These are phyloP conservation scores for Jaapia argillacea DNA, from an alignment of 768 basidiomycete species.

Conservation along the genomic window DNA sequence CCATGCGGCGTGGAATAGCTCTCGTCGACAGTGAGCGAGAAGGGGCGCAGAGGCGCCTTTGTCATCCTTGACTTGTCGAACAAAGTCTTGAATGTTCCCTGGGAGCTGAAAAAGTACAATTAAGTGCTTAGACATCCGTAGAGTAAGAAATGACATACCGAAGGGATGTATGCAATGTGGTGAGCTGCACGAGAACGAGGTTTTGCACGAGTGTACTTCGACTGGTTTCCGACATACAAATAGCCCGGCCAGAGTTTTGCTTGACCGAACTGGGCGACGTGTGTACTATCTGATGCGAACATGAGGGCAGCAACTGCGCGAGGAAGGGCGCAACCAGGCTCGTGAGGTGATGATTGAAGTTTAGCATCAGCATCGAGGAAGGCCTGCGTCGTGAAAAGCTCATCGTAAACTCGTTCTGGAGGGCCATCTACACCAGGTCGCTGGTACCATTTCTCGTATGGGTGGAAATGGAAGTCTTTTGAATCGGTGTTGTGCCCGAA, in stretches of 20 bases:
- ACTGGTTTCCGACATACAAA: conserved; percentile 10
- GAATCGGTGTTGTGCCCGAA: neutral
- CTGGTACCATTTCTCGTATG: neutral
- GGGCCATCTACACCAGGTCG: neutral
- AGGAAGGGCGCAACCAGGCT: neutral
- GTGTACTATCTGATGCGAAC: conserved; percentile 18
- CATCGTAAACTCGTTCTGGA: neutral
- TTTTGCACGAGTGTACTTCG: conserved; percentile 11
- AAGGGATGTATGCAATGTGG: conserved; percentile 15
- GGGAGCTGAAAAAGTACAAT: conserved; percentile 6
- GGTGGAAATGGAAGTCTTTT: neutral
- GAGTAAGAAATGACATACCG: conserved; percentile 4
- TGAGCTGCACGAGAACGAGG: conserved; percentile 5
- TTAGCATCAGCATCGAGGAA: neutral
- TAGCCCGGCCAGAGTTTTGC: conserved; percentile 16
- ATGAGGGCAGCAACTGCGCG: conserved; percentile 8
- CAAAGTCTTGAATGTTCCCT: conserved; percentile 5
- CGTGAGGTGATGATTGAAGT: neutral
- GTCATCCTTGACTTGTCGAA: neutral
- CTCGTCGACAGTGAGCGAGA: conserved; percentile 12
- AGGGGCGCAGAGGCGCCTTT: neutral
- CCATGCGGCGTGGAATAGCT: conserved; percentile 15
- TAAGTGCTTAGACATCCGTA: neutral
- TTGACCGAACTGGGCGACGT: conserved; percentile 16
- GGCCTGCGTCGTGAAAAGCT: neutral